phyloP scores from a whole-genome alignment of 2,329 filamentous ascomycete species.

The Trichoderma breve region DNA sequence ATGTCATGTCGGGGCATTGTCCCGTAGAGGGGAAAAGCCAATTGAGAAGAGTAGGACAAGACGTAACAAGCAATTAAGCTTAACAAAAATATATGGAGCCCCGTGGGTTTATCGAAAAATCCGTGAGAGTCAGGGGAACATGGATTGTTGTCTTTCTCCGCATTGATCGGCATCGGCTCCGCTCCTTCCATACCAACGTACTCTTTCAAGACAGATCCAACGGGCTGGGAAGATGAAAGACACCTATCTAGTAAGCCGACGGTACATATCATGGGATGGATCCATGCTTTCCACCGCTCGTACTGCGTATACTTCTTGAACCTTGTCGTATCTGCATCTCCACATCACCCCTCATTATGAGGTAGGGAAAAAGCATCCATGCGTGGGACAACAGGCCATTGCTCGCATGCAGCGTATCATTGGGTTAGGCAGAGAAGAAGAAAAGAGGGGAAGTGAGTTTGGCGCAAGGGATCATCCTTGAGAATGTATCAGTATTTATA shows the following conservation, averaged over 20 bases:
- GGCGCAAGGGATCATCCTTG: background rate
- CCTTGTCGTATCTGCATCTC: background rate
- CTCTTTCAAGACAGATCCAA: background rate
- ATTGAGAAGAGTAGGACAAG: background rate
- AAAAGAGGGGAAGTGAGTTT: slow-evolving; percentile 2
- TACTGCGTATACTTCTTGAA: background rate
- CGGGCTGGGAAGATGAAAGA: background rate
- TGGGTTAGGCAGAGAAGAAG: background rate
- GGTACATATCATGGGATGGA: background rate
- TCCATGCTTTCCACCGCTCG: background rate
- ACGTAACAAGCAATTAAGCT: background rate
- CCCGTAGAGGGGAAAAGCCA: background rate
- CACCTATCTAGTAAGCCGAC: background rate
- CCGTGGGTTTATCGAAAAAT: background rate
- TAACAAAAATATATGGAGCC: slow-evolving; percentile 8
- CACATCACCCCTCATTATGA: slow-evolving; percentile 4
- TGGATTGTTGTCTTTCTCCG: slow-evolving; percentile 12
- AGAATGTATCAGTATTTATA: background rate
- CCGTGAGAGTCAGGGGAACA: background rate
- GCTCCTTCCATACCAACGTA: background rate
- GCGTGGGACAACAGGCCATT: slow-evolving; percentile 2
- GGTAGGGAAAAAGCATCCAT: background rate
- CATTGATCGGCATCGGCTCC: slow-evolving; percentile 16
- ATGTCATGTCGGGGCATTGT: background rate
- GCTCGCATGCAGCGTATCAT: slow-evolving; percentile 16